These are phyloP conservation scores for Wakefieldia striispora DNA, from an alignment of 768 basidiomycete genomes.

Conservation along the genomic window DNA sequence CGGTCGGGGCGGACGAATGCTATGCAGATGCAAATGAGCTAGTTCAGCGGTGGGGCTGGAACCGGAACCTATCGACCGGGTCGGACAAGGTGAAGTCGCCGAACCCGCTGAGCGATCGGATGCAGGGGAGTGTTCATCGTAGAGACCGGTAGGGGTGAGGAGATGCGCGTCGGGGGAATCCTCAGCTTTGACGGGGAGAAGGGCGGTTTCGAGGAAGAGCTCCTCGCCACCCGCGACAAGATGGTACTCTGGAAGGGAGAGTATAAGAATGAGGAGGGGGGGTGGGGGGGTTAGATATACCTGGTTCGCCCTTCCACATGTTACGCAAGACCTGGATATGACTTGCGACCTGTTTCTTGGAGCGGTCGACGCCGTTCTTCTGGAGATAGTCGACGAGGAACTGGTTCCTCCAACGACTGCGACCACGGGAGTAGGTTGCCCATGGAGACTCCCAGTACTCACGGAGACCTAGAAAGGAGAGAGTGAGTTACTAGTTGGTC, in stretches of 20 bases:
- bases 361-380: constrained; percentile 63
- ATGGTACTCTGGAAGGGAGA: constrained; percentile 54
- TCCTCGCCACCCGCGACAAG: constrained; percentile 82
- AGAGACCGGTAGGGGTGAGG: constrained; percentile 39
- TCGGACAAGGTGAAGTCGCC: constrained; percentile 24
- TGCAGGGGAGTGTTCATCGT: constrained; percentile 31
- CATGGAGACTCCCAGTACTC: constrained; percentile 81
- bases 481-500: too few species aligned
- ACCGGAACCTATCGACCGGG: constrained; percentile 26
- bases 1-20: constrained; percentile 17
- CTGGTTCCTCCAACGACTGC: constrained; percentile 81
- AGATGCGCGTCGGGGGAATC: constrained; percentile 43
- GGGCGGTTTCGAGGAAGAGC: constrained; percentile 48
- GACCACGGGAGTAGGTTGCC: constrained; percentile 76
- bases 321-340: constrained; percentile 83
- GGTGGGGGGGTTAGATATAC: constrained; percentile 36
- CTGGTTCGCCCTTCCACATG: constrained; percentile 85
- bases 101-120: constrained; percentile 33
- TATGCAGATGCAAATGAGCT: constrained; percentile 22
- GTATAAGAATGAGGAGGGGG: constrained; percentile 5
- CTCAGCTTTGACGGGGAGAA: constrained; percentile 58
- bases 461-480: constrained; percentile 51
- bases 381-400: constrained; percentile 81
- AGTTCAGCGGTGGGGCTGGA: constrained; percentile 28
- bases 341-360: constrained; percentile 89